phyloP scores from a whole-genome alignment of 139 green algal species.

The Chlamydomonas sp. region DNA sequence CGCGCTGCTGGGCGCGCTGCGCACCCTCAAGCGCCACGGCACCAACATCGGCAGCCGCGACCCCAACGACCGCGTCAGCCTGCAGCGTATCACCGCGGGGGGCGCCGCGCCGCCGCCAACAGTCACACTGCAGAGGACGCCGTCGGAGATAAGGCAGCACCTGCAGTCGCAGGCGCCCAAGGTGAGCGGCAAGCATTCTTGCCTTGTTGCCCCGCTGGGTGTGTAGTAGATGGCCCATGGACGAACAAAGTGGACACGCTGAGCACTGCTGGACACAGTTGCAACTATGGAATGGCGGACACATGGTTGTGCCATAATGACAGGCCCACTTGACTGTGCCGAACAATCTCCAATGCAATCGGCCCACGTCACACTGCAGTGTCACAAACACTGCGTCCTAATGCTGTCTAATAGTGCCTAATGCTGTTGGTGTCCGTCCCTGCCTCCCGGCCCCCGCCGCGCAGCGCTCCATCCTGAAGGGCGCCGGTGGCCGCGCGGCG shows the following conservation, averaged over 20 bases:
- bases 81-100: background rate
- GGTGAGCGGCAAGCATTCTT: background rate
- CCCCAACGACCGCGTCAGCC: background rate
- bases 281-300: background rate
- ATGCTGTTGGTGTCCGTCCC: no score
- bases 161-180: constrained; percentile 9
- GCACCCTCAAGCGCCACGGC: background rate
- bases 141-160: constrained; percentile 2
- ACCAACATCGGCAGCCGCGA: background rate
- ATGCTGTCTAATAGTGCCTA: no score
- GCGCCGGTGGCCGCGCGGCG: no score
- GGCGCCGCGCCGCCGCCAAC: background rate
- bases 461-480: background rate
- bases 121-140: background rate
- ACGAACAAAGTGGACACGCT: background rate
- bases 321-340: no score
- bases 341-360: no score
- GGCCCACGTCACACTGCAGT: no score
- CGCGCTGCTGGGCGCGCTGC: constrained; percentile 1
- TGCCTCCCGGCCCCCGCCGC: background rate
- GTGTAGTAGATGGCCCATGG: background rate
- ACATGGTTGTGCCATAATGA: background rate
- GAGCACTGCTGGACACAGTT: no score
- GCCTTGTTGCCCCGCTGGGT: no score
- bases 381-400: no score